These are phyloP conservation scores for Mariannaea sp. DNA, from an alignment of 2,329 filamentous ascomycete species.

Conservation along the genomic window DNA sequence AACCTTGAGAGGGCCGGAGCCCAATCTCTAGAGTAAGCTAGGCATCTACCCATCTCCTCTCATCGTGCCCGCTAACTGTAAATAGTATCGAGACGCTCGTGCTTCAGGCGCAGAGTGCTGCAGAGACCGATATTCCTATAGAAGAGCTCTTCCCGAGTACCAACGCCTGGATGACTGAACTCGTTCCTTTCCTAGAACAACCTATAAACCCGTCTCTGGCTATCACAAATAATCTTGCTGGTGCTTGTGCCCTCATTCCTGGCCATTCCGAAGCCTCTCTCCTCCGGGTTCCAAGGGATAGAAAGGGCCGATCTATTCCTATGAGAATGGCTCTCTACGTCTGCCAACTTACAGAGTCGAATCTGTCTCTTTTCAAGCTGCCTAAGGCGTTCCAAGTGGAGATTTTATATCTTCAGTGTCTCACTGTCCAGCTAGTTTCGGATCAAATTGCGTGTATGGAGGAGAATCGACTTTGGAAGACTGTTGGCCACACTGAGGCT, in stretches of 20 bases:
- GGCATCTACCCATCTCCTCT: background rate
- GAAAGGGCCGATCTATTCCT: constrained; percentile 71
- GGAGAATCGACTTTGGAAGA: constrained; percentile 53
- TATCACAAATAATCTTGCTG: constrained; percentile 73
- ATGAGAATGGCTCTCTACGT: constrained; percentile 78
- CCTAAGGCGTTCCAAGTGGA: constrained; percentile 53
- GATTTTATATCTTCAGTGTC: constrained; percentile 55
- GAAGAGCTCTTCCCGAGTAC: constrained; percentile 66
- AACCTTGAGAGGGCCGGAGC: constrained; percentile 57
- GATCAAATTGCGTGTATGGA: constrained; percentile 58
- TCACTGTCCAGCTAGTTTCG: constrained; percentile 56
- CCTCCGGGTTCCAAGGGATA: constrained; percentile 59
- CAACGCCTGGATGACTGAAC: constrained; percentile 67
- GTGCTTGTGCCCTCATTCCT: constrained; percentile 68
- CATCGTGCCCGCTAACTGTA: background rate
- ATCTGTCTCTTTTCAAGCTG: constrained; percentile 46
- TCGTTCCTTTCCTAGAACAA: constrained; percentile 58
- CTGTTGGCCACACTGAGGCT: constrained; percentile 43
- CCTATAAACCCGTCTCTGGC: constrained; percentile 67
- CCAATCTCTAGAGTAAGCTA: constrained; percentile 56
- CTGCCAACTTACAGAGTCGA: constrained; percentile 57
- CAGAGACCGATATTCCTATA: constrained; percentile 35
- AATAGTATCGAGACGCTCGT: constrained; percentile 58
- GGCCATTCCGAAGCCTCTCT: constrained; percentile 29
- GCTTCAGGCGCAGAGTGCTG: constrained; percentile 48